Conservation (phyloP, 306 rosid genomes). For the Oxytropis ochrocephala region DNA sequence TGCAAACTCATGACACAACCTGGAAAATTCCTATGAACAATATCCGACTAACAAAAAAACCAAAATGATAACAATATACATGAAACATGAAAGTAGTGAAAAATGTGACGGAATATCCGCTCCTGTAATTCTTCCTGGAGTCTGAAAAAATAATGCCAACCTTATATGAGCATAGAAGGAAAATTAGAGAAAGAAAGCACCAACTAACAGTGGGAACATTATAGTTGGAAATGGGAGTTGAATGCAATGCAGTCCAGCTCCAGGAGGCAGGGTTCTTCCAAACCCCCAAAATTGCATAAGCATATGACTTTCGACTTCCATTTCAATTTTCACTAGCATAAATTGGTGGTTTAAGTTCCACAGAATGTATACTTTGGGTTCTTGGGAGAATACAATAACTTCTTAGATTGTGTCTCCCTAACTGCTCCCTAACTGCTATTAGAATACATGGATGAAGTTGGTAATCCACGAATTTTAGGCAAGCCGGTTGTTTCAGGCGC, state of each 20-base stretch:
- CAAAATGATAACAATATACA: background rate
- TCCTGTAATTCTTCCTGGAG: slow-evolving; percentile 25
- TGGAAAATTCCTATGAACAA: background rate
- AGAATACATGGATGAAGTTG: slow-evolving; percentile 55
- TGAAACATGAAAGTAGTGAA: background rate
- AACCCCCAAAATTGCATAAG: slow-evolving; percentile 27
- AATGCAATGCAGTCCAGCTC: slow-evolving; percentile 30
- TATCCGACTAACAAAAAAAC: background rate
- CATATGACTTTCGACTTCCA: slow-evolving; percentile 37
- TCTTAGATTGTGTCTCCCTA: slow-evolving; percentile 10
- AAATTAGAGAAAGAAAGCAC: slow-evolving; percentile 16
- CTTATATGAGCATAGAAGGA: background rate
- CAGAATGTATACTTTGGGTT: slow-evolving; percentile 50
- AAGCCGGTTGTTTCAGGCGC: slow-evolving; percentile 61
- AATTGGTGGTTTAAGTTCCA: slow-evolving; percentile 48
- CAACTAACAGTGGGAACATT: background rate
- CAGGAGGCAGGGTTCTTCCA: slow-evolving; percentile 24
- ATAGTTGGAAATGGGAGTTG: slow-evolving; percentile 21
- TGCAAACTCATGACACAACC: background rate
- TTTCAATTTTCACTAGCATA: slow-evolving; percentile 51
- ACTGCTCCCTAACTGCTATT: slow-evolving; percentile 42
- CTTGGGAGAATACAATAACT: slow-evolving; percentile 34
- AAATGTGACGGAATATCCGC: background rate
- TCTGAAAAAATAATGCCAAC: slow-evolving; percentile 15
- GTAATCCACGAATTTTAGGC: slow-evolving; percentile 62